Conservation (phyloP, 257 asterid species). For the Gardenia jasminoides region DNA sequence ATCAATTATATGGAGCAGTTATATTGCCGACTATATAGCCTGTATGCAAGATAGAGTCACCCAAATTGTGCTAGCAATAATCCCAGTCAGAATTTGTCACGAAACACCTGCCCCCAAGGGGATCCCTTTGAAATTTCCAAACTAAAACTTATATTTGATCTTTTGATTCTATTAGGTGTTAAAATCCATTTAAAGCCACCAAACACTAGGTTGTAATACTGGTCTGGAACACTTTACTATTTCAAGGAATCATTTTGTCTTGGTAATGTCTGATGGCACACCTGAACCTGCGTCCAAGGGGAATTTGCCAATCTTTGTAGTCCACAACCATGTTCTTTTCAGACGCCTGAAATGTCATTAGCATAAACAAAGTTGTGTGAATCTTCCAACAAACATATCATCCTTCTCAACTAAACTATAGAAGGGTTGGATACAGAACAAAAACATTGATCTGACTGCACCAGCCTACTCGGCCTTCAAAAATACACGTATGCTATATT, state of each 20-base stretch:
- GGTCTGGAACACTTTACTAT: neutral
- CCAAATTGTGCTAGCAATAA: neutral
- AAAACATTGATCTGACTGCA: neutral
- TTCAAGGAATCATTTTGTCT: neutral
- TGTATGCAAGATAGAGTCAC: too few relatives aligned
- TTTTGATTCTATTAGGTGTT: conserved; percentile 4
- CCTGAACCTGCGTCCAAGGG: conserved; percentile 98
- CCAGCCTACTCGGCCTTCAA: neutral
- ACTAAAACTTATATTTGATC: neutral
- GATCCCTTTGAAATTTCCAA: neutral
- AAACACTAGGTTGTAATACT: neutral
- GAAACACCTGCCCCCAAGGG: neutral
- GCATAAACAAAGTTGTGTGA: neutral
- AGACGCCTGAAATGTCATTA: conserved; percentile 59
- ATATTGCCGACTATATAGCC: neutral
- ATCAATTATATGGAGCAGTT: neutral
- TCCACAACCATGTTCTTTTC: conserved; percentile 77
- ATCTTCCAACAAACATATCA: neutral
- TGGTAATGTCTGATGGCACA: conserved; percentile 24
- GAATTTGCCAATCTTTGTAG: conserved; percentile 99
- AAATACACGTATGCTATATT: neutral
- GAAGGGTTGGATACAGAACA: neutral
- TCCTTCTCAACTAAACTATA: neutral
- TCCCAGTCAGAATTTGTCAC: neutral
- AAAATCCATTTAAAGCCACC: neutral